A percentile compares a stretch with the other conserved stretches of the same genome.
phyloP scores from a whole-genome alignment of 352 stramenopile species.

The Globisporangium mamillatum region DNA sequence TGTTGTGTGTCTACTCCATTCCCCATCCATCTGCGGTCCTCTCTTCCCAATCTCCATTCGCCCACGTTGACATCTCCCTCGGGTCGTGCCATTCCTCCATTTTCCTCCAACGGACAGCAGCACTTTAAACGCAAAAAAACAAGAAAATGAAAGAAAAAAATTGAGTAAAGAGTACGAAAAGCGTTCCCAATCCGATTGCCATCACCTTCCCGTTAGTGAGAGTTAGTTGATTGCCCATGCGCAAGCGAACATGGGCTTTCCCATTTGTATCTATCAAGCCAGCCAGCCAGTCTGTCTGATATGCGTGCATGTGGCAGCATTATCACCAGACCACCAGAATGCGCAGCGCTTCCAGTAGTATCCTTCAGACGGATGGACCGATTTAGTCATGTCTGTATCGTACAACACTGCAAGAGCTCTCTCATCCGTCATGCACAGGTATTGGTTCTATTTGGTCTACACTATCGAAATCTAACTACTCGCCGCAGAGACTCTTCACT shows the following conservation, averaged over 20 bases:
- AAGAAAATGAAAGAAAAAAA: constrained; percentile 2
- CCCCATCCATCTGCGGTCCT: not conserved
- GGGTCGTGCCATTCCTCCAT: not conserved
- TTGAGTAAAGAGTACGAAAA: constrained; percentile 1
- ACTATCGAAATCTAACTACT: constrained; percentile 10
- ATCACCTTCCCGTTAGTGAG: not conserved
- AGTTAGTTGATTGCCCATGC: not conserved
- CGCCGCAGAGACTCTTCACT: not conserved
- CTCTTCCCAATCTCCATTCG: not conserved
- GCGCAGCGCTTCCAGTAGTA: not conserved
- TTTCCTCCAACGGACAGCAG: not conserved
- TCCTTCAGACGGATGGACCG: no score
- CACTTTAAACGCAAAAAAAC: constrained; percentile 1
- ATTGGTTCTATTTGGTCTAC: constrained; percentile 10
- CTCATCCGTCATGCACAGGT: constrained; percentile 1
- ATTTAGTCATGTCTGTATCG: no score
- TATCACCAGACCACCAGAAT: not conserved
- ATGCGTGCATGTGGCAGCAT: not conserved
- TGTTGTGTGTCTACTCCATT: not conserved
- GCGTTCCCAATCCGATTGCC: not conserved
- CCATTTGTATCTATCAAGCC: not conserved
- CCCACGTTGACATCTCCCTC: not conserved
- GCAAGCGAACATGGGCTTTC: not conserved
- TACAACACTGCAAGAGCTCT: not conserved
- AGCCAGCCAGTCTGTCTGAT: not conserved